phyloP scores from a whole-genome alignment of 163 green algal genomes.

The Chlamydomonas reinhardtii region DNA sequence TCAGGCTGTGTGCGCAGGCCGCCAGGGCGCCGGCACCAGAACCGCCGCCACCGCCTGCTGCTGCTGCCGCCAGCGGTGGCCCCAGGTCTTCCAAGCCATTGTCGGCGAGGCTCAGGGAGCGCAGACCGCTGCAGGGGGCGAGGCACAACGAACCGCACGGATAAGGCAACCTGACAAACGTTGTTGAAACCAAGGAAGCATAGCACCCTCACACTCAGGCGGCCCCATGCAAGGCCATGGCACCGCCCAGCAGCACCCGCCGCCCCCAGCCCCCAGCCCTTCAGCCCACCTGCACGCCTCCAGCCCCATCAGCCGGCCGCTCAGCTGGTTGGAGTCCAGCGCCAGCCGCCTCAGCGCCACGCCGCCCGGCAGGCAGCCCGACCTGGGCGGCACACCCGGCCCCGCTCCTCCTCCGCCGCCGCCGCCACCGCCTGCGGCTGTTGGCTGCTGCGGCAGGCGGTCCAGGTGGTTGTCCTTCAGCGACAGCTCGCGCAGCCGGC shows the following conservation, averaged over 20 bases:
- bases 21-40: not conserved
- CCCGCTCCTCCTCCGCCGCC: not conserved
- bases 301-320: slow-evolving; percentile 5
- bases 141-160: no score
- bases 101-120: slow-evolving; percentile 18
- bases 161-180: no score
- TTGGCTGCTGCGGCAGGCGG: not conserved
- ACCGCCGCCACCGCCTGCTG: no score
- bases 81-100: slow-evolving; percentile 19
- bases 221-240: no score
- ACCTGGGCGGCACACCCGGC: not conserved
- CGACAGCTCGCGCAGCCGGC: not conserved
- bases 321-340: slow-evolving; percentile 32
- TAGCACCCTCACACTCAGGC: no score
- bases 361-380: not conserved
- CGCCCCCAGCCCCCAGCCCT: no score
- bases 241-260: not conserved
- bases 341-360: not conserved
- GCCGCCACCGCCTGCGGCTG: not conserved
- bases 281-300: slow-evolving; percentile 28
- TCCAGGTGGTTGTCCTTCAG: slow-evolving; percentile 13
- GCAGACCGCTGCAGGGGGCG: not conserved
- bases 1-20: not conserved
- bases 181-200: no score
- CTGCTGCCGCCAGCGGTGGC: no score